phyloP scores from a whole-genome alignment of 2,329 filamentous ascomycete genomes.

The Fusarium longipes region DNA sequence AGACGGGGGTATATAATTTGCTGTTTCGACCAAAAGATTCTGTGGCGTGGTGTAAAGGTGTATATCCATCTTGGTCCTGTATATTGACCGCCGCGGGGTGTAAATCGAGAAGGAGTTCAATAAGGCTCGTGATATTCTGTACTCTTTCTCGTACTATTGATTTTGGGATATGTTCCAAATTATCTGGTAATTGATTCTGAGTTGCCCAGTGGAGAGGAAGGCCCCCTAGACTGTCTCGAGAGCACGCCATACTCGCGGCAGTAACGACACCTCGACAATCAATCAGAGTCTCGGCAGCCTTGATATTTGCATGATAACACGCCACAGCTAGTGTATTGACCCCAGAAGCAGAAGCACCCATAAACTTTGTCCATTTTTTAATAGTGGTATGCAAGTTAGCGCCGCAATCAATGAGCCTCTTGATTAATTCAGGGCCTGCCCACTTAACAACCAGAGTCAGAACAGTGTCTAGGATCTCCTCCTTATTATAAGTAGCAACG shows the following conservation, averaged over 20 bases:
- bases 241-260: neutral
- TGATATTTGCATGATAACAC: neutral
- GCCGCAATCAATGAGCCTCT: neutral
- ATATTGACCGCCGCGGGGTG: too few relatives aligned
- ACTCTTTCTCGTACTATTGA: neutral
- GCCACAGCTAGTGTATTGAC: neutral
- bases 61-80: too few relatives aligned
- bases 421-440: neutral
- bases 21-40: too few relatives aligned
- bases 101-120: neutral
- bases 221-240: neutral
- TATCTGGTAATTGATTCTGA: neutral
- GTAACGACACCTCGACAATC: neutral
- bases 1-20: too few relatives aligned
- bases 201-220: constrained; percentile 2
- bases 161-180: neutral
- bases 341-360: neutral
- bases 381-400: neutral
- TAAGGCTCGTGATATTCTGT: neutral
- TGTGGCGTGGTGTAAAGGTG: too few relatives aligned
- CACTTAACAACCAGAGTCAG: neutral
- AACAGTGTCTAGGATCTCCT: neutral
- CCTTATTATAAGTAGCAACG: too few relatives aligned
- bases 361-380: neutral
- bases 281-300: neutral